Evolutionary conservation across 805 yeast species (phyloP).

Genomic region (Myxozyma mucilagina): DNA sequence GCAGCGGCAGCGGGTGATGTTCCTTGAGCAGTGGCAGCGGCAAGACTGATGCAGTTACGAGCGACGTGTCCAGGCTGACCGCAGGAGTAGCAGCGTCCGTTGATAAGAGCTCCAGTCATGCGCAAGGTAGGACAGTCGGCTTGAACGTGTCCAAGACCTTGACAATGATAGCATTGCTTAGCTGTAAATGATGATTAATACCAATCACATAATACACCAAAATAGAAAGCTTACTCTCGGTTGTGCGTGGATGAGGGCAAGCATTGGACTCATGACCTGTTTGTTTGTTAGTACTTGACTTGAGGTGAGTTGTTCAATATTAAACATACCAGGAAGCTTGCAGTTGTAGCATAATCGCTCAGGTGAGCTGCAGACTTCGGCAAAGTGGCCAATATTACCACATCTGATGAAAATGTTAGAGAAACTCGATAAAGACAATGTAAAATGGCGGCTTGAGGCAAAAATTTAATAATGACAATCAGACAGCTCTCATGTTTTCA

Average conservation of each 20-base stretch:
- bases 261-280: conserved; percentile 76
- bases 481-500: too few species aligned
- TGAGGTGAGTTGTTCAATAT: not conserved
- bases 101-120: conserved; percentile 51
- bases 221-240: conserved; percentile 53
- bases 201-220: not conserved
- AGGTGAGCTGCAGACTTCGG: conserved; percentile 77
- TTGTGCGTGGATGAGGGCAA: conserved; percentile 84
- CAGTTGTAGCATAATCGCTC: conserved; percentile 93
- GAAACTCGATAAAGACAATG: too few species aligned
- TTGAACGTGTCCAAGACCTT: conserved; percentile 84
- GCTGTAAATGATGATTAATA: conserved; percentile 14
- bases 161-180: conserved; percentile 63
- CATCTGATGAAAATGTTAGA: conserved; percentile 50
- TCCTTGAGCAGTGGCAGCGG: conserved; percentile 32
- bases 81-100: conserved; percentile 75
- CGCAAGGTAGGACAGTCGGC: conserved; percentile 68
- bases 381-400: conserved; percentile 90
- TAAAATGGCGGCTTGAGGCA: too few species aligned
- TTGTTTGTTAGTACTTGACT: not conserved
- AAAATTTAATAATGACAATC: too few species aligned
- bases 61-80: conserved; percentile 80
- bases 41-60: conserved; percentile 56
- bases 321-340: conserved; percentile 59
- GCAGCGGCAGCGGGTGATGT: conserved; percentile 22